Evolutionary conservation across 768 basidiomycete genomes (phyloP), one percentile per base, ranked within the genome.

Genomic region (Exidia glandulosa): DNA sequence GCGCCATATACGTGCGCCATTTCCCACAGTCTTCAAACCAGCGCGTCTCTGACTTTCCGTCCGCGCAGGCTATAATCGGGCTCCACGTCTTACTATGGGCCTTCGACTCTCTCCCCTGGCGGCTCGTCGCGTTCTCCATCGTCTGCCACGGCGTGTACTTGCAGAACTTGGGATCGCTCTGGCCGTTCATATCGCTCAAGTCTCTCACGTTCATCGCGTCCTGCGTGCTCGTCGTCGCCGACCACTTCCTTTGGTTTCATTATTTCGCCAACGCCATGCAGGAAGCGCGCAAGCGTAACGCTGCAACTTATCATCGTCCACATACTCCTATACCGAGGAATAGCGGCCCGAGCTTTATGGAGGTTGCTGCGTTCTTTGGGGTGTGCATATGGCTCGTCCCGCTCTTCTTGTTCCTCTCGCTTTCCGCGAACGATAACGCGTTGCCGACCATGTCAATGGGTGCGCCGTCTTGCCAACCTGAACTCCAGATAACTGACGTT

Each of bases 221-320:
- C 0, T 96, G 94, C 71, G 63, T 80, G 23, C 75, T 94, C 59
- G 95, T 96, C 63, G 80, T 99, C 60, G 71, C 76, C 1, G 92
- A 97, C 74, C 96, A 98, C 72, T 97, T 97, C 69, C 71, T 91
- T 41, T 97, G 94, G 91, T 99, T 99, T 77, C 92, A 90, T 75
- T 81, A 98, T 74, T 98, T 98, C 71, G 83, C 94, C 47, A 80
- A 75, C 31, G 66, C 86, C 37, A 82, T 86, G 9, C 83, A 82
- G 60, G 81, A 86, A 34, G 81, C 85, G 16, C 76, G 84, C 60
- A 81, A 82, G 33, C 66, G 64, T 30, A 69, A 75, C 37, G 69
- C 72, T 33, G 76, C 77, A 37, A 72, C 75, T 31, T 82, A 83
- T 67, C 56, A 57, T 29, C 76, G 81, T 29, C 54, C 71, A 16